Conservation (phyloP, 2,329 filamentous ascomycete species). For the Pyricularia grisea region DNA sequence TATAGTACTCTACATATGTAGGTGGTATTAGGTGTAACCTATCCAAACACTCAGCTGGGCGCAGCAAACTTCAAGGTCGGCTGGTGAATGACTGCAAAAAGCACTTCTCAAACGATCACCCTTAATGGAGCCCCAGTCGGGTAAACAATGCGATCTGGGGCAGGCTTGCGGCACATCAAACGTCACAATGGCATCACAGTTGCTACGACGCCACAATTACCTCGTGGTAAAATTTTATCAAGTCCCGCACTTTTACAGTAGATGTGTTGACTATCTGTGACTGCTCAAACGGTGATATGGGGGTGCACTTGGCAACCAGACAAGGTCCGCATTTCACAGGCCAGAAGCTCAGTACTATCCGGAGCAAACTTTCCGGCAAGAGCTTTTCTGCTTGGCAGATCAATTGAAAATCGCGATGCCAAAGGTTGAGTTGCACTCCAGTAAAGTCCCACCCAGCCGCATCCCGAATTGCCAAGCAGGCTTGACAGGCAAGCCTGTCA, state of each 20-base stretch:
- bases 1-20: too few species aligned
- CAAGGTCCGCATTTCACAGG: background rate
- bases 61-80: background rate
- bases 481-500: background rate
- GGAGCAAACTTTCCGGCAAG: background rate
- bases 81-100: background rate
- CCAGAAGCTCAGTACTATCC: background rate
- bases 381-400: background rate
- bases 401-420: background rate
- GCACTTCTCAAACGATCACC: background rate
- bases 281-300: background rate
- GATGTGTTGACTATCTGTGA: background rate
- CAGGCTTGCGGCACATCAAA: background rate
- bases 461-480: background rate
- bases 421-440: background rate
- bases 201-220: background rate
- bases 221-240: background rate
- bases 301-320: background rate
- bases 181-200: background rate
- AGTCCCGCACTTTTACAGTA: background rate
- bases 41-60: background rate
- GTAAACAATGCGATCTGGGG: background rate
- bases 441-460: background rate
- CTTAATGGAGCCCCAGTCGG: background rate
- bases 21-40: too few species aligned